Conservation (phyloP, 768 basidiomycete genomes). For the Tylopilus rubrobrunneus region DNA sequence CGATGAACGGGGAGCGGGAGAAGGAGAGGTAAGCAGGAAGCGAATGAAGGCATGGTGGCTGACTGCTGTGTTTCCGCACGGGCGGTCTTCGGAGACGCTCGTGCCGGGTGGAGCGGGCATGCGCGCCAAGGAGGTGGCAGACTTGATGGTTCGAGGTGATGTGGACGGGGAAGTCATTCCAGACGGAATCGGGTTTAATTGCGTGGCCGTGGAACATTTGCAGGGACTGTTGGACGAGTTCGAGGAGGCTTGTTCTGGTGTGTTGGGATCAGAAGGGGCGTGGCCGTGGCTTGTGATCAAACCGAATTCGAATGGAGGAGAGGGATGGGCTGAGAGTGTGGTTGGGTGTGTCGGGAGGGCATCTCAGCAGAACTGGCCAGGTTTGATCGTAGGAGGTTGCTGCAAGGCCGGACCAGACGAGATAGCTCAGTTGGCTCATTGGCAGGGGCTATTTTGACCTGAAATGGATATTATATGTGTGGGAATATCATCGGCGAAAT, state of each 20-base stretch:
- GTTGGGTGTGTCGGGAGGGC: slow-evolving; percentile 20
- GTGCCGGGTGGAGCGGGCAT: slow-evolving; percentile 23
- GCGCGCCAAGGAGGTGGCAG: slow-evolving; percentile 40
- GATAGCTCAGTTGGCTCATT: slow-evolving; percentile 34
- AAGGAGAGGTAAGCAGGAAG: slow-evolving; percentile 5
- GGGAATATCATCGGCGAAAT: slow-evolving; percentile 18
- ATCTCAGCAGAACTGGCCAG: slow-evolving; percentile 37
- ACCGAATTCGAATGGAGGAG: slow-evolving; percentile 56
- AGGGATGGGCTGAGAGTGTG: slow-evolving; percentile 37
- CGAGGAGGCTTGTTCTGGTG: slow-evolving; percentile 16
- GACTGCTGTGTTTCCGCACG: slow-evolving; percentile 56
- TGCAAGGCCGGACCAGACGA: slow-evolving; percentile 58
- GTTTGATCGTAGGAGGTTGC: slow-evolving; percentile 65
- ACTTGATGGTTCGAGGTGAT: slow-evolving; percentile 33
- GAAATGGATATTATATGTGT: slow-evolving; percentile 7
- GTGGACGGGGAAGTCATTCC: slow-evolving; percentile 32
- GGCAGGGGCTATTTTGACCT: slow-evolving; percentile 10
- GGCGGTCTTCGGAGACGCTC: slow-evolving; percentile 41
- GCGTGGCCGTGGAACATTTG: slow-evolving; percentile 51
- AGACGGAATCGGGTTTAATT: slow-evolving; percentile 70
- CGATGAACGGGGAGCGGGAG: neutral
- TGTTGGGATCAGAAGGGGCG: neutral
- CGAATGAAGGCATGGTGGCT: slow-evolving; percentile 72
- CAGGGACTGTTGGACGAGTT: slow-evolving; percentile 38
- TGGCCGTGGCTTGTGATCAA: slow-evolving; percentile 61